phyloP scores from a whole-genome alignment of 257 asterid species.

The Solanum piurae region DNA sequence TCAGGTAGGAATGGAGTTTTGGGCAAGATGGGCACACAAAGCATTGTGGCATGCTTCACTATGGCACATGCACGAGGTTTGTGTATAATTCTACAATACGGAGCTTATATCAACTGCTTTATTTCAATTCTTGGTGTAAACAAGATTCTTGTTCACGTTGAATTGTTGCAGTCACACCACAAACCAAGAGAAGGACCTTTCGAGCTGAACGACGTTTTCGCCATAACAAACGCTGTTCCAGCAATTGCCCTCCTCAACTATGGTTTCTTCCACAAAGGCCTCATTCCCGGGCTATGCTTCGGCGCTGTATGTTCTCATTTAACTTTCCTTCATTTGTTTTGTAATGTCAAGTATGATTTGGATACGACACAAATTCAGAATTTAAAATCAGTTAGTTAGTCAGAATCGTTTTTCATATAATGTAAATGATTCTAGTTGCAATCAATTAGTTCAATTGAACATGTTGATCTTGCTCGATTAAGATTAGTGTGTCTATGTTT shows the following conservation, averaged over 20 bases:
- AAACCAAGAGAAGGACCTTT: conserved; percentile 96
- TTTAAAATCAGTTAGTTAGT: neutral
- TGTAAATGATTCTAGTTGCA: neutral
- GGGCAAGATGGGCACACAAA: conserved; percentile 99
- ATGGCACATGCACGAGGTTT: conserved; percentile 99
- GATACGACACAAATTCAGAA: neutral
- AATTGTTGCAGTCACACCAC: conserved; percentile 74
- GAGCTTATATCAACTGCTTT: neutral
- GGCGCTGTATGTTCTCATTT: conserved; percentile 65
- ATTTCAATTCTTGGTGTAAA: neutral
- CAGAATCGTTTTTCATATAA: neutral
- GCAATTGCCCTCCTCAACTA: conserved; percentile 85
- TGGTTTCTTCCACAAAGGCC: conserved; percentile 88
- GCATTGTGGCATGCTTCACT: conserved; percentile 97
- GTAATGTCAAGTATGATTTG: neutral
- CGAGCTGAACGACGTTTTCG: conserved; percentile 88
- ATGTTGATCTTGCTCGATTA: neutral
- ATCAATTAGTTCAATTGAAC: neutral
- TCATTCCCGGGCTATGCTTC: conserved; percentile 88
- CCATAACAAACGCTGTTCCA: conserved; percentile 83
- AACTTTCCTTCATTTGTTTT: neutral
- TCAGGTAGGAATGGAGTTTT: conserved; percentile 97
- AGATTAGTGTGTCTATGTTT: neutral
- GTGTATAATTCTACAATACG: neutral
- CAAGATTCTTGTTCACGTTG: neutral